Percentiles rank a stretch among this genome's conserved stretches.
phyloP scores from a whole-genome alignment of 345 rosid species.

The Rhodomyrtus tomentosa region DNA sequence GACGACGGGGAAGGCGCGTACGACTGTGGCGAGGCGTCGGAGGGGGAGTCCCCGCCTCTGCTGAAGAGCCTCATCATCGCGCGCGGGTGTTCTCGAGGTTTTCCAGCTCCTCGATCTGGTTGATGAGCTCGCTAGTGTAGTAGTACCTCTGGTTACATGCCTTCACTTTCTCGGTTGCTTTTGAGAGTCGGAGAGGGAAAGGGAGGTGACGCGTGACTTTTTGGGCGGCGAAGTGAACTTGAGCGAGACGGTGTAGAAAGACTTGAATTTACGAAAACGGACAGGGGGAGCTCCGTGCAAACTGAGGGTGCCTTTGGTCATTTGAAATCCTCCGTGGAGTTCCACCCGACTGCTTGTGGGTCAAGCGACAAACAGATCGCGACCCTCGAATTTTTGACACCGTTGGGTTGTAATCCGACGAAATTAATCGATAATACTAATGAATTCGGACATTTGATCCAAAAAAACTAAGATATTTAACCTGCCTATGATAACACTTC shows the following conservation, averaged over 20 bases:
- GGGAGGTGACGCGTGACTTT: background rate
- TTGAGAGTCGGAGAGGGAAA: background rate
- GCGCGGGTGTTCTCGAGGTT: background rate
- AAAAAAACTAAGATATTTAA: too few relatives aligned
- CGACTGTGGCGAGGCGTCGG: conserved; percentile 23
- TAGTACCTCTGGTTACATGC: background rate
- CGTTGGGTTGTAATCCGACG: background rate
- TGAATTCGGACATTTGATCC: background rate
- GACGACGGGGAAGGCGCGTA: conserved; percentile 17
- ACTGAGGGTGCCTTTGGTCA: background rate
- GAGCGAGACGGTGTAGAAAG: background rate
- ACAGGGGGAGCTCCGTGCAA: background rate
- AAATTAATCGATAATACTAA: background rate
- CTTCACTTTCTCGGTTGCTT: background rate
- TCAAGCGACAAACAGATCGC: background rate
- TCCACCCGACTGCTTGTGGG: background rate
- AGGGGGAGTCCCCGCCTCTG: conserved; percentile 25
- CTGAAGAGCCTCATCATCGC: conserved; percentile 31
- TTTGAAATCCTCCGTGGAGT: background rate
- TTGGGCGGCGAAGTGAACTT: background rate
- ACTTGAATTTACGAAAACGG: background rate
- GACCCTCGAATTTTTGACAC: background rate
- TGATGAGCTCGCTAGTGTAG: background rate
- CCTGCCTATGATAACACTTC: too few relatives aligned
- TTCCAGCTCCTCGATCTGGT: background rate